phyloP scores from a whole-genome alignment of 2,329 filamentous ascomycete species.

The Myriosclerotinia scirpicola region DNA sequence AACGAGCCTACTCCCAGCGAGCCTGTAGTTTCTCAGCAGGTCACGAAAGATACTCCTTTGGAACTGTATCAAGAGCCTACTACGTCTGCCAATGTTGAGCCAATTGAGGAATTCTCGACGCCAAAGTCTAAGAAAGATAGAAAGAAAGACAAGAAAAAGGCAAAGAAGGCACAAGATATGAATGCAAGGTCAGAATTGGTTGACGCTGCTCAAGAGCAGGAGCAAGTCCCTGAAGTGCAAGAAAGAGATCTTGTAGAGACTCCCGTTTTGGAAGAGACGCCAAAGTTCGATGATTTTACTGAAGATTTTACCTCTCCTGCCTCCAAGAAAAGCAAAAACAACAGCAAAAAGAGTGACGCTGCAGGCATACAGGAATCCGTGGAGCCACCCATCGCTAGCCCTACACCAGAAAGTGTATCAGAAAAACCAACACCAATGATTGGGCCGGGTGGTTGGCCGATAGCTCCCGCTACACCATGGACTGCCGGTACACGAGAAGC shows the following conservation, averaged over 20 bases:
- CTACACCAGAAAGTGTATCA: conserved; percentile 22
- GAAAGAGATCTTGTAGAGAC: neutral
- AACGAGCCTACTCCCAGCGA: conserved; percentile 9
- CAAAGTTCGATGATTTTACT: neutral
- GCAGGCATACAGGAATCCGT: neutral
- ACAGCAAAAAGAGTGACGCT: neutral
- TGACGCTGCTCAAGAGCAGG: conserved; percentile 6
- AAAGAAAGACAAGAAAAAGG: conserved; percentile 32
- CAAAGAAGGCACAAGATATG: conserved; percentile 25
- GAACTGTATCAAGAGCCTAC: conserved; percentile 8
- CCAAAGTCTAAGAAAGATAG: conserved; percentile 31
- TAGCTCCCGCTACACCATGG: conserved; percentile 30
- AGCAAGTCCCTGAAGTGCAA: neutral
- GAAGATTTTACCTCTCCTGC: neutral
- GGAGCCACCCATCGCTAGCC: conserved; percentile 18
- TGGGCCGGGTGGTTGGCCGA: conserved; percentile 27
- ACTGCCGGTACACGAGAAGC: conserved; percentile 19
- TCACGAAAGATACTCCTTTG: neutral
- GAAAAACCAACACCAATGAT: conserved; percentile 31
- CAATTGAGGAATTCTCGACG: conserved; percentile 8
- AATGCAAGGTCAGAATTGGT: conserved; percentile 1
- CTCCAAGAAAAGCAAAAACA: neutral
- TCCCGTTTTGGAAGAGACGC: neutral
- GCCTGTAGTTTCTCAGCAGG: neutral
- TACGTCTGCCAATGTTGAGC: conserved; percentile 10